These are phyloP conservation scores for Neostapfia colusana DNA, from an alignment of 176 grass and related monocot genomes.

Conservation along the genomic window DNA sequence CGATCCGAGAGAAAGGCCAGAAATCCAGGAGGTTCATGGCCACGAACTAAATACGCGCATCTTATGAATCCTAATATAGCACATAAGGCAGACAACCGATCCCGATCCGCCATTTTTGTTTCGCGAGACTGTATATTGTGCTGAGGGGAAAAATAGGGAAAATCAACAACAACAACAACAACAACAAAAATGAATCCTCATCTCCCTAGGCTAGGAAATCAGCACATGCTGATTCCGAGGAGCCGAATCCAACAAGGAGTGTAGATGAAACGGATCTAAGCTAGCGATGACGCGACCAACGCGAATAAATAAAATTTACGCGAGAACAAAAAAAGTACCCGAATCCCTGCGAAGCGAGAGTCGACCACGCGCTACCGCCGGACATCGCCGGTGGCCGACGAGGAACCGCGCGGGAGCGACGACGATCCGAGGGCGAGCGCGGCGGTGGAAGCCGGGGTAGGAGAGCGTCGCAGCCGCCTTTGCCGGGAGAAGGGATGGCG, in stretches of 20 bases:
- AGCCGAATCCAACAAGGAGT: not conserved
- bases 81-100: not conserved
- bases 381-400: not conserved
- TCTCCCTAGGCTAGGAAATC: not conserved
- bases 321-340: slow-evolving; percentile 16
- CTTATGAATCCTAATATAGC: not conserved
- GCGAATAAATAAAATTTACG: not conserved
- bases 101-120: slow-evolving; percentile 7
- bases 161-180: too few species aligned
- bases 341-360: slow-evolving; percentile 18
- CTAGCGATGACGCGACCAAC: not conserved
- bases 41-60: not conserved
- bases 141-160: not conserved
- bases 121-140: not conserved
- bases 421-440: not conserved
- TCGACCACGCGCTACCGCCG: slow-evolving; percentile 14
- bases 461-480: not conserved
- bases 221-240: not conserved
- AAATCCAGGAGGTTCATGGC: too few species aligned
- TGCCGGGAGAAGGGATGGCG: not conserved
- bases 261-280: not conserved
- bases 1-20: not conserved
- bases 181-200: not conserved
- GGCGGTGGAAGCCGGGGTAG: not conserved
- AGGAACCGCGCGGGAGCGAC: too few species aligned